Conservation (phyloP, 2,329 filamentous ascomycete genomes). For the Diplodia scrobiculata region DNA sequence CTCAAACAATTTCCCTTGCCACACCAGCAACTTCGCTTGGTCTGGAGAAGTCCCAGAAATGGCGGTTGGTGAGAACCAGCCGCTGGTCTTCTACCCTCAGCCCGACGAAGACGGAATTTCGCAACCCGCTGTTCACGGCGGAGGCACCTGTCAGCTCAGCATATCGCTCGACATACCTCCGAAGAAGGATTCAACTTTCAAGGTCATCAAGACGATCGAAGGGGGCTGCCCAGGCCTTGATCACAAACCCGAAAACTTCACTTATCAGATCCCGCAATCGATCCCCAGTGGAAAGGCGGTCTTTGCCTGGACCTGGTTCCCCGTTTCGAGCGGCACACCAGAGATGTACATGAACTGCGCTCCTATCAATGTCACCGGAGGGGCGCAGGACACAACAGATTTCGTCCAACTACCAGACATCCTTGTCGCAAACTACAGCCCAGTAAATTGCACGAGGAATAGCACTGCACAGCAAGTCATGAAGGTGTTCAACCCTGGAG, state of each 20-base stretch:
- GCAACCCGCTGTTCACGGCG: slow-evolving; percentile 79
- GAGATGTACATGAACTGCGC: slow-evolving; percentile 98
- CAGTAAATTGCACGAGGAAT: not conserved
- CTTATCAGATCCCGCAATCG: slow-evolving; percentile 70
- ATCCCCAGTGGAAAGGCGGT: slow-evolving; percentile 76
- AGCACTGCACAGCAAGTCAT: no score
- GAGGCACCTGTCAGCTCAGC: slow-evolving; percentile 85
- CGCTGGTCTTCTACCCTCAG: slow-evolving; percentile 60
- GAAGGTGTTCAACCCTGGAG: not conserved
- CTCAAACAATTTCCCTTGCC: not conserved
- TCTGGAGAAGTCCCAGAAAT: not conserved
- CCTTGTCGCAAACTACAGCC: slow-evolving; percentile 68
- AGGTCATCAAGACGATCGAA: slow-evolving; percentile 85
- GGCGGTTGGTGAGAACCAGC: slow-evolving; percentile 61
- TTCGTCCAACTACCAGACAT: slow-evolving; percentile 69
- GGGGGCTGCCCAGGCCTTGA: slow-evolving; percentile 76
- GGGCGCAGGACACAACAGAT: slow-evolving; percentile 55
- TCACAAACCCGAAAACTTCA: slow-evolving; percentile 62
- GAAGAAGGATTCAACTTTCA: slow-evolving; percentile 64
- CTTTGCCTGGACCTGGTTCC: slow-evolving; percentile 92
- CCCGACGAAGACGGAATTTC: not conserved
- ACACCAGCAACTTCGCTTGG: not conserved
- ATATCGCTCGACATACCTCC: slow-evolving; percentile 67
- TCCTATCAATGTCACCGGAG: slow-evolving; percentile 65
- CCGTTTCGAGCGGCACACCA: slow-evolving; percentile 73